Base-by-base conservation (phyloP, 148 eudicot species). In the Gaultheria prostrata region DNA sequence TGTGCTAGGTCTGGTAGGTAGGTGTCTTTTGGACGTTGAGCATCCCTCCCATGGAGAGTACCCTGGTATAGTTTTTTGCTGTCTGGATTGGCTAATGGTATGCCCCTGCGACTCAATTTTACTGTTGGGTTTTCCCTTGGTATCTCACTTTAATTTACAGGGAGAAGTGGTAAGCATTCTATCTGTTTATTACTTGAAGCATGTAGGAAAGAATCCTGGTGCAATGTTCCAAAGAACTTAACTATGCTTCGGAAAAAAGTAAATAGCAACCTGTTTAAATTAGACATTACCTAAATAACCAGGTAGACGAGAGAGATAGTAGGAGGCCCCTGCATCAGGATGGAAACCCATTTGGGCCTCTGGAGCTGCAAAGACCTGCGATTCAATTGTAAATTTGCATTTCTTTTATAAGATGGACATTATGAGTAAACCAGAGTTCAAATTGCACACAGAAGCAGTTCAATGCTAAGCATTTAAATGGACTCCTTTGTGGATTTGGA, bases 321-420 rank as follows among this genome's bases (percentile, higher is more conserved):
- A 94, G 17, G 99, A 95, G 80, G 98, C 97, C 83, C 99, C 99
- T 78, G 95, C 94, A 88, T 97, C 99, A 77, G 99, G 98, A 91
- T 97, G 98, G 75, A 97, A 97, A 85, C 98, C 99, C 81, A 97
- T 86, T 80, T 94, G 98, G 65, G 91, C 89, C 86, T 97, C 99
- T 53, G 97, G 98, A 86, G 87, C 85, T 72, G 91, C 90, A 87
- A 92, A 97, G 57, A 93, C 93, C 99, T 97, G 93, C 78, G 87
- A 86, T 69, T 84, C 77, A 85, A 70, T 81, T 39, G 70, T 35
- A 56, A 49, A 20, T 50, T 12, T 50, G 53, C 71, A 32, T 51
- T 51, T 59, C 59, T 53, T 72, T 21, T 33, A 32, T 81, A 45
- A 5, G 12, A 56, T 63, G 20, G 65, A 69, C 30, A 49, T 30